A percentile compares a stretch with the other conserved stretches of the same genome.
Evolutionary conservation across 2,329 filamentous ascomycete species (phyloP).

Genomic region (Fusarium pseudoanthophilum): DNA sequence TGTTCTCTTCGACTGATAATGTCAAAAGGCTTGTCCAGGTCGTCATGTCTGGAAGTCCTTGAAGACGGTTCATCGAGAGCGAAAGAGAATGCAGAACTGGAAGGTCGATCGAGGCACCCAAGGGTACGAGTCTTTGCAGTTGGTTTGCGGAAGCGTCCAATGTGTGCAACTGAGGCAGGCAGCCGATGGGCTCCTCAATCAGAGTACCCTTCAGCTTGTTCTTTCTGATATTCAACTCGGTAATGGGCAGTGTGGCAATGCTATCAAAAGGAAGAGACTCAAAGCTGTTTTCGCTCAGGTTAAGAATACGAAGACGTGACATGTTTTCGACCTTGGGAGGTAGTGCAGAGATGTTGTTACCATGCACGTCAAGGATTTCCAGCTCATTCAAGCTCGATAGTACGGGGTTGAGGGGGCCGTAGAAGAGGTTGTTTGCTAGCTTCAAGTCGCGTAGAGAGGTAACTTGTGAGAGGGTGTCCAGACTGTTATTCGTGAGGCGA

Average conservation of each 20-base stretch:
- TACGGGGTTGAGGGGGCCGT: conserved; percentile 72
- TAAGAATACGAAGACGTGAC: conserved; percentile 76
- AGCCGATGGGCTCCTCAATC: conserved; percentile 69
- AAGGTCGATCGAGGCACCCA: conserved; percentile 63
- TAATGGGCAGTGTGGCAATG: conserved; percentile 74
- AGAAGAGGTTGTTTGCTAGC: conserved; percentile 80
- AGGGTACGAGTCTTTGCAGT: conserved; percentile 64
- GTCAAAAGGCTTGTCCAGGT: conserved; percentile 79
- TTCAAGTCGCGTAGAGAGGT: conserved; percentile 79
- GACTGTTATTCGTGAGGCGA: conserved; percentile 75
- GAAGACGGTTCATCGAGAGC: conserved; percentile 83
- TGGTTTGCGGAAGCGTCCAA: conserved; percentile 84
- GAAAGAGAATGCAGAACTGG: conserved; percentile 79
- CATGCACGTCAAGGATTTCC: conserved; percentile 83
- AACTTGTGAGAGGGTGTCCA: conserved; percentile 81
- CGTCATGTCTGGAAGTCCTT: conserved; percentile 76
- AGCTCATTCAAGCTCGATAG: conserved; percentile 74
- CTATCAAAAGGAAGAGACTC: conserved; percentile 75
- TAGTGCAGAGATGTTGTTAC: conserved; percentile 79
- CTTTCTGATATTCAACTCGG: conserved; percentile 78
- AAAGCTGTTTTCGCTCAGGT: conserved; percentile 83
- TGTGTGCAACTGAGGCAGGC: conserved; percentile 73
- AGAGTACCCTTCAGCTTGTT: conserved; percentile 81
- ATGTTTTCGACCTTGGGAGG: conserved; percentile 76
- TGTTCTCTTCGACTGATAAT: conserved; percentile 84